Base-by-base conservation (phyloP, 108 stramenopile species). In the Parietichytrium sp. region DNA sequence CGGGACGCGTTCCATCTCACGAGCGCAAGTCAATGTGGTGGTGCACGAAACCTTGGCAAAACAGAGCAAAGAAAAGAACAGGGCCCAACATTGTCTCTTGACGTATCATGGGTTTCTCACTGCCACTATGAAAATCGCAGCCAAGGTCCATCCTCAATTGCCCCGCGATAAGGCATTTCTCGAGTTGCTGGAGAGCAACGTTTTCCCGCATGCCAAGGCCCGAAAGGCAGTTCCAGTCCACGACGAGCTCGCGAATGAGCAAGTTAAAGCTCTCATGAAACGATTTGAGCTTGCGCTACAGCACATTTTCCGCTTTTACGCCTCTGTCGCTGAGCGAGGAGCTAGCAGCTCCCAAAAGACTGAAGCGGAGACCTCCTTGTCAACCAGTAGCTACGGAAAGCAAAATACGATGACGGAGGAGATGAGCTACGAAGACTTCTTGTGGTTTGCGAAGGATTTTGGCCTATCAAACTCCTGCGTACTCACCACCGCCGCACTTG, bases 111-210 rank as follows among this genome's bases (percentile, higher is more conserved):
- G 38, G 50, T 89, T 90, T 52, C 82, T 90, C 4, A 86, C 87
- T 16, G 54, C 81, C 38, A 54, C 89, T 8, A 52, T 89, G 52
- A 78, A 83, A 16, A 55, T 90, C 42, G 30, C 85, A 1, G 38
- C 48, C 29, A 80, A 78, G 23, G 47, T 89, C 33, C 88, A 85
- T 55, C 82, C 81, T 25, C 23, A 38, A 27, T 27, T 54, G 54
- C 7, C 26, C 30, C 49, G 42, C 33, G 38, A 47, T 23, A 85
- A 88, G 27, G 38, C 29, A 3, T 54, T 85, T 10, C 82, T 88
- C 33, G 53, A 86, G 78, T 81, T 88, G 25, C 78, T 91, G 3
- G 86, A 88, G 86, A 84, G 88, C n/a, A 87, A 86, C 82, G 54
- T 87, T 12, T 79, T 91, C n/a, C 88, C 88, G 4, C 54, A 84